Evolutionary conservation across 106 monocot genomes (phyloP).

Genomic region (Dioscorea alata): DNA sequence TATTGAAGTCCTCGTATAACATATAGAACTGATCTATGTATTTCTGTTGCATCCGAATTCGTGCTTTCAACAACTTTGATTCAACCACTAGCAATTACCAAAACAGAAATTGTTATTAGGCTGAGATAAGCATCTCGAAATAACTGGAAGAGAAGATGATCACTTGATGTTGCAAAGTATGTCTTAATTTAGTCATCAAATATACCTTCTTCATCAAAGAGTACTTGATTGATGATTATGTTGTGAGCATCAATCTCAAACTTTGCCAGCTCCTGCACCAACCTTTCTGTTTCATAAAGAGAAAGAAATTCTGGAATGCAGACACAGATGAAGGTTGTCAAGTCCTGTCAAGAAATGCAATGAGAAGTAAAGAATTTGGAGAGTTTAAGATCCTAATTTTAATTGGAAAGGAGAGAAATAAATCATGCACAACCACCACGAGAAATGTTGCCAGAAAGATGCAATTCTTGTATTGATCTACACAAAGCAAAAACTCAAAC

Average conservation of each 20-base stretch:
- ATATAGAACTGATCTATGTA: conserved; percentile 87
- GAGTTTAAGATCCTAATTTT: background rate
- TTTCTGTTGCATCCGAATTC: conserved; percentile 87
- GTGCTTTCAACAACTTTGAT: conserved; percentile 71
- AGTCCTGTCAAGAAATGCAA: conserved; percentile 35
- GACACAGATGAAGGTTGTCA: conserved; percentile 86
- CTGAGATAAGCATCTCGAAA: background rate
- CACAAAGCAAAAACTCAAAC: no score
- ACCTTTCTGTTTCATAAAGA: conserved; percentile 84
- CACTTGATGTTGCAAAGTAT: background rate
- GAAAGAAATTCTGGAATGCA: conserved; percentile 93
- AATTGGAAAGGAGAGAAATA: no score
- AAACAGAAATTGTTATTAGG: background rate
- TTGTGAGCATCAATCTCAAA: conserved; percentile 90
- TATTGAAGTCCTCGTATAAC: conserved; percentile 90
- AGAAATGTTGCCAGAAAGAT: no score
- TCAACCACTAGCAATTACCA: conserved; percentile 41
- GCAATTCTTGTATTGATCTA: no score
- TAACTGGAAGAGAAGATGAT: background rate
- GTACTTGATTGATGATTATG: conserved; percentile 88
- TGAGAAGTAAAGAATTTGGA: background rate
- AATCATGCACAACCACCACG: no score
- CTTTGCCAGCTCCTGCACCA: conserved; percentile 79
- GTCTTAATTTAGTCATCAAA: background rate
- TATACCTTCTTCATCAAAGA: conserved; percentile 73